Evolutionary conservation across 257 asterid species (phyloP), one percentile per base, ranked within the genome.

Genomic region (Solanum megistacrolobum): DNA sequence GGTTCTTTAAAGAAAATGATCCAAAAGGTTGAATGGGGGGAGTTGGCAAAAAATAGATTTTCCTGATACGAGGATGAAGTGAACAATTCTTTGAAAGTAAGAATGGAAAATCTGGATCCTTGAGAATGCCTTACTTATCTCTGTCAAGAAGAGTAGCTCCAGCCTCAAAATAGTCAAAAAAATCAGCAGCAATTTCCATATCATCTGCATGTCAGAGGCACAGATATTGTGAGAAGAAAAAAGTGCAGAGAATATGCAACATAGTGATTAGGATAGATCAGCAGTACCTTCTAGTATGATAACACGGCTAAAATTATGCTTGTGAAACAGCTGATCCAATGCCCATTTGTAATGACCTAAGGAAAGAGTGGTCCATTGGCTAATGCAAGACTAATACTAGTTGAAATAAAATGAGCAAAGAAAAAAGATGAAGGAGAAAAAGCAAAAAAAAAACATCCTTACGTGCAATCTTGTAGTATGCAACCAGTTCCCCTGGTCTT

Each of bases 301-400:
- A 83, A 97, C 99, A 87, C 96, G 92, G 92, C 91, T 92, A 90
- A 97, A 97, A 52, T 95, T 95, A 90, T 95, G 98, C 88, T 92
- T 90, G 94, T 96, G 93, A 90, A 97, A 97, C 91, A 97, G 92
- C 83, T 97, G 93, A 89, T 97, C 99, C 93, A 97, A 89, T 87
- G 99, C 99, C 99, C 99, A 97, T 79, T 97, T 97, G 93, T 97
- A 97, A 90, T 97, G 99, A 83, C 98, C 99, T 97, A 92, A 52
- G 84, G 60, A 83, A 66, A 89, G 60, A 75, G 62, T 68, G 89
- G 73, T 86, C 29, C 73, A 84, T 73, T 86, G 71, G 69, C 39
- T 86, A 48, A 65, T 81, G 72, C 68, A 72, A 48, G 25, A 58
- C 74, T 52, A 71, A 38, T 41, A n/a, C 75, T 23, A 71, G 36